Conservation (phyloP, 2,329 filamentous ascomycete genomes). For the Sphaerulina vaccinii region DNA sequence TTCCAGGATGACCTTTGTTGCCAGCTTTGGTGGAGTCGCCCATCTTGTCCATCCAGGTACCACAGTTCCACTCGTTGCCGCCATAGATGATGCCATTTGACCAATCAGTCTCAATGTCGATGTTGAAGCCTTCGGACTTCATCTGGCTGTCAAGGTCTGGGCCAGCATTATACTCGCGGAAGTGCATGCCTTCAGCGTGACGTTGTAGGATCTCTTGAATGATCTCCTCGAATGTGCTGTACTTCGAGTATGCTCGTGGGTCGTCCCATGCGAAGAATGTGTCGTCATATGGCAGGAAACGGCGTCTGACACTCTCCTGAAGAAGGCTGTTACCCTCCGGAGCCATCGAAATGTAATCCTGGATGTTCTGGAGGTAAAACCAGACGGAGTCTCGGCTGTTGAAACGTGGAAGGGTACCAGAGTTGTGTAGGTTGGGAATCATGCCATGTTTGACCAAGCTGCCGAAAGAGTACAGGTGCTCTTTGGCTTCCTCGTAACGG, state of each 20-base stretch:
- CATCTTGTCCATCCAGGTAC: constrained; percentile 99
- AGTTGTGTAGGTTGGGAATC: constrained; percentile 91
- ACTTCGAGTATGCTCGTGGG: constrained; percentile 76
- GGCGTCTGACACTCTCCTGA: constrained; percentile 72
- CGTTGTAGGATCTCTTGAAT: constrained; percentile 92
- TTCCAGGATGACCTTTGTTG: constrained; percentile 90
- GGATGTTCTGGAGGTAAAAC: constrained; percentile 96
- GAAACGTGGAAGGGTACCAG: constrained; percentile 82
- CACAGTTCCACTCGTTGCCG: constrained; percentile 91
- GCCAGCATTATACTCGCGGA: constrained; percentile 91
- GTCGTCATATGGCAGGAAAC: constrained; percentile 93
- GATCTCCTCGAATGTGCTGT: constrained; percentile 81
- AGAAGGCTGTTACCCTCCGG: constrained; percentile 74
- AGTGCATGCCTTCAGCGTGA: constrained; percentile 86
- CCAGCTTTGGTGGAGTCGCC: constrained; percentile 90
- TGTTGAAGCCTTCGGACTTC: constrained; percentile 87
- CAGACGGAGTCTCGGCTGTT: constrained; percentile 95
- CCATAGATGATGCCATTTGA: constrained; percentile 86
- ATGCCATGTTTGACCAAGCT: constrained; percentile 97
- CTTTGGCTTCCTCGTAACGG: constrained; percentile 81
- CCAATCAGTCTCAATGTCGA: constrained; percentile 90
- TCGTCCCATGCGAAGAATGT: constrained; percentile 88
- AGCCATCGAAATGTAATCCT: constrained; percentile 82
- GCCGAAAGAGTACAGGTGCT: constrained; percentile 92
- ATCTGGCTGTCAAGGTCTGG: constrained; percentile 87